These are phyloP conservation scores for Aspergillus sp. DNA, from an alignment of 2,329 filamentous ascomycete genomes.

Conservation along the genomic window DNA sequence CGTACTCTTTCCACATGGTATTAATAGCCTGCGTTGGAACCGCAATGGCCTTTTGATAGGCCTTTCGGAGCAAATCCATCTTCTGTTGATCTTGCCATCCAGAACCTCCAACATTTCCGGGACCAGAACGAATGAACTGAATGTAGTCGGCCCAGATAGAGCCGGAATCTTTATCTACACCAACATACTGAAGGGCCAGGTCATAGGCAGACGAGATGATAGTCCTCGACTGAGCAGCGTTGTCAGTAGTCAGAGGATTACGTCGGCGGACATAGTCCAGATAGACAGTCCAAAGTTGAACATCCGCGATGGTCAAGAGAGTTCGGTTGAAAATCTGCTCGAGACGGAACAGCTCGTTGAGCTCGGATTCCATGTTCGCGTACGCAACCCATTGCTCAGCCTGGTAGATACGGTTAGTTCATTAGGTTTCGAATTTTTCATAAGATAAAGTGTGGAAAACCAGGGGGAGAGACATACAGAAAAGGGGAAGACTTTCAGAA, in stretches of 20 bases:
- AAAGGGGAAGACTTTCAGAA: conserved; percentile 83
- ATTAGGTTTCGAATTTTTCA: background rate
- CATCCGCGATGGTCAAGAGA: conserved; percentile 74
- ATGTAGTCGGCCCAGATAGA: conserved; percentile 94
- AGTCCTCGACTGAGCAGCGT: conserved; percentile 70
- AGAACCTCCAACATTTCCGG: conserved; percentile 78
- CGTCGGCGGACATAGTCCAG: conserved; percentile 91
- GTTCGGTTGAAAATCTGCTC: conserved; percentile 82
- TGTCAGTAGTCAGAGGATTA: conserved; percentile 81
- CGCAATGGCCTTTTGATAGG: conserved; percentile 85
- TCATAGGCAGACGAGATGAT: conserved; percentile 87
- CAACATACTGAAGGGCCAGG: conserved; percentile 84
- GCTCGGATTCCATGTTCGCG: conserved; percentile 82
- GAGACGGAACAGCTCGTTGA: conserved; percentile 76
- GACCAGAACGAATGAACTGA: conserved; percentile 84
- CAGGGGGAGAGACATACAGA: conserved; percentile 63
- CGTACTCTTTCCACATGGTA: conserved; percentile 93
- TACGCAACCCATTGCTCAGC: conserved; percentile 90
- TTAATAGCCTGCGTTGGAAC: conserved; percentile 83
- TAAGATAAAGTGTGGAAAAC: background rate
- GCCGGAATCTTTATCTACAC: conserved; percentile 86
- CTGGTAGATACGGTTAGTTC: conserved; percentile 53
- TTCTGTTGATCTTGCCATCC: conserved; percentile 98
- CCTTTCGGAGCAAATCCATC: conserved; percentile 89
- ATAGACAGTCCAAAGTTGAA: conserved; percentile 89